These are phyloP conservation scores for Xerophyta viscosa DNA, from an alignment of 106 monocot species.

Conservation along the genomic window DNA sequence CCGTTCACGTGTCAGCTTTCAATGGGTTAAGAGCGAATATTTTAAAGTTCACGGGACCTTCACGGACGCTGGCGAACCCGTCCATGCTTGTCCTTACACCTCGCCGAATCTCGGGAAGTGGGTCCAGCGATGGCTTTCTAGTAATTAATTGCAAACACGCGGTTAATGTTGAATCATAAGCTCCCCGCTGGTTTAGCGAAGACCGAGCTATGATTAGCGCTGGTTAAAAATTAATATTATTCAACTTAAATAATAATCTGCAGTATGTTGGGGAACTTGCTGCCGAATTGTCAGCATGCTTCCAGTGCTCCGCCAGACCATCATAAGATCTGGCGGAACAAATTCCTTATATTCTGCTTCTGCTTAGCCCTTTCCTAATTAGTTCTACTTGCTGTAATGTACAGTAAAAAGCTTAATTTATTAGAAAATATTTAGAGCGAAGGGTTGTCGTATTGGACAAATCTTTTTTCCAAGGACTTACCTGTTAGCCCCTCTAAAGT, in stretches of 20 bases:
- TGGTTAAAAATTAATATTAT: no score
- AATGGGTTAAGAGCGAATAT: neutral
- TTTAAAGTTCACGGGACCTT: conserved; percentile 1
- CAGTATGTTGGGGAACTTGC: neutral
- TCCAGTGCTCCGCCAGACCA: neutral
- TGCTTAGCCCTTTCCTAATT: no score
- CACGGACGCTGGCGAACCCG: neutral
- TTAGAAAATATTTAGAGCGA: no score
- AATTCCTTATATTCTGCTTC: no score
- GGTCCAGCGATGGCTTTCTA: neutral
- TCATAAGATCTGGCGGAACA: no score
- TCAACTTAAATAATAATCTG: neutral
- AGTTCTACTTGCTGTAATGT: no score
- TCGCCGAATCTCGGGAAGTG: neutral
- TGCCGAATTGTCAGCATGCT: neutral
- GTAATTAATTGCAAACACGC: neutral
- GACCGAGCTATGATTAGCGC: neutral
- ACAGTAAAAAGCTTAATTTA: no score
- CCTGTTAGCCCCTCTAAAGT: no score
- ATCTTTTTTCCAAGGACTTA: no score
- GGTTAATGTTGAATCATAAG: no score
- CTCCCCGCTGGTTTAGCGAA: no score
- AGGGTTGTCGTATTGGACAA: no score
- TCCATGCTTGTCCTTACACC: neutral
- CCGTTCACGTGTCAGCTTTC: neutral